A percentile compares a stretch with the other conserved stretches of the same genome.
phyloP scores from a whole-genome alignment of 306 rosid genomes.

The Luffa acutangula region DNA sequence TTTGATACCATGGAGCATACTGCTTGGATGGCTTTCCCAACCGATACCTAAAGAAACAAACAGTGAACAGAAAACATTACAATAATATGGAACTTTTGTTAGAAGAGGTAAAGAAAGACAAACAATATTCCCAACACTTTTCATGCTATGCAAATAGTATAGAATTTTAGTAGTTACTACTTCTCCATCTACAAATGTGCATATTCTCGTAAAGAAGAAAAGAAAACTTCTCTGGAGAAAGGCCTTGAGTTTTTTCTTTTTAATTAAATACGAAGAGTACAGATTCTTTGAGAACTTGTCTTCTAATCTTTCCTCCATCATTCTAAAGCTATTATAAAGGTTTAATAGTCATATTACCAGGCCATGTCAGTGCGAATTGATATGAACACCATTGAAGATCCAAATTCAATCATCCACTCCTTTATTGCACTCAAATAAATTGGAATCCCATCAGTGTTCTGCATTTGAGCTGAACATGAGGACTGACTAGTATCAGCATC shows the following conservation, averaged over 20 bases:
- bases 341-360: slow-evolving; percentile 45
- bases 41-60: slow-evolving; percentile 58
- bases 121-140: background rate
- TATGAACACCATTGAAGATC: slow-evolving; percentile 73
- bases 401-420: slow-evolving; percentile 97
- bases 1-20: slow-evolving; percentile 81
- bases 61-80: background rate
- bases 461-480: slow-evolving; percentile 36
- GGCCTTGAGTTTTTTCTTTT: background rate
- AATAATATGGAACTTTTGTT: background rate
- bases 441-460: slow-evolving; percentile 69
- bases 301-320: background rate
- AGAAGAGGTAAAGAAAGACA: background rate
- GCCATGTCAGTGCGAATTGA: slow-evolving; percentile 91
- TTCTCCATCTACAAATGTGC: background rate
- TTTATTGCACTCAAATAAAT: slow-evolving; percentile 79
- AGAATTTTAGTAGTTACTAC: background rate
- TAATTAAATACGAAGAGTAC: background rate
- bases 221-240: background rate
- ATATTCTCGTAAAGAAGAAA: background rate
- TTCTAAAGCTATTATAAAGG: background rate
- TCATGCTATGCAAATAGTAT: background rate
- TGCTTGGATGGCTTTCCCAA: slow-evolving; percentile 90
- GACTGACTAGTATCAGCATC: slow-evolving; percentile 56
- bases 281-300: background rate